A percentile compares a stretch with the other conserved stretches of the same genome.
Conservation (phyloP, 2,329 filamentous ascomycete species). For the Diaporthe citrichinensis region DNA sequence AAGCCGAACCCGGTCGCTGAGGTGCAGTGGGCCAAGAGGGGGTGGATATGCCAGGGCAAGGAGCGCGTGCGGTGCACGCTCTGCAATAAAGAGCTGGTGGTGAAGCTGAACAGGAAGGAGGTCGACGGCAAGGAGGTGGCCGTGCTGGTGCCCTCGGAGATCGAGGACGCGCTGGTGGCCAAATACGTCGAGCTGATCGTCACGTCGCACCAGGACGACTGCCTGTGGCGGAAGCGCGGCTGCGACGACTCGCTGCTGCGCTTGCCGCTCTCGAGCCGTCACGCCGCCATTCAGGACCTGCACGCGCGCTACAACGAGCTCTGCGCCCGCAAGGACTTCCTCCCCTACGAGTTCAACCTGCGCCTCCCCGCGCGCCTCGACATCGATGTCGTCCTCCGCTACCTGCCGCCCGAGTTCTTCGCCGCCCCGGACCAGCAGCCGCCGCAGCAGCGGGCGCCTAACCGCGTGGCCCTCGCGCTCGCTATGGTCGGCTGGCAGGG, state of each 20-base stretch:
- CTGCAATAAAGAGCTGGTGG: constrained; percentile 86
- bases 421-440: constrained; percentile 45
- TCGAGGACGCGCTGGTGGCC: constrained; percentile 79
- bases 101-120: constrained; percentile 78
- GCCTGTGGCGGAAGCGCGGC: constrained; percentile 88
- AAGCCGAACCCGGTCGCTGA: constrained; percentile 90
- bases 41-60: constrained; percentile 87
- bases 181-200: constrained; percentile 82
- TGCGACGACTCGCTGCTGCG: constrained; percentile 81
- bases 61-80: constrained; percentile 89
- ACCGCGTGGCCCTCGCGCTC: constrained; percentile 75
- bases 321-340: constrained; percentile 64
- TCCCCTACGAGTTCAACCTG: constrained; percentile 75
- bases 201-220: constrained; percentile 82
- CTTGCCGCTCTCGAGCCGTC: constrained; percentile 74
- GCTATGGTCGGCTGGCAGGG: constrained; percentile 84
- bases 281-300: constrained; percentile 69
- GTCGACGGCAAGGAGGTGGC: constrained; percentile 68
- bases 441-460: constrained; percentile 54
- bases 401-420: constrained; percentile 71
- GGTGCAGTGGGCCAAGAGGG: constrained; percentile 93
- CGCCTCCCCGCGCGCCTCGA: constrained; percentile 67
- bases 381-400: constrained; percentile 63
- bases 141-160: constrained; percentile 71
- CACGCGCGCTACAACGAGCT: constrained; percentile 76